Percentiles rank a stretch among this genome's conserved stretches.
Evolutionary conservation across 2,329 filamentous ascomycete genomes (phyloP).

Genomic region (Microdochium paspali): DNA sequence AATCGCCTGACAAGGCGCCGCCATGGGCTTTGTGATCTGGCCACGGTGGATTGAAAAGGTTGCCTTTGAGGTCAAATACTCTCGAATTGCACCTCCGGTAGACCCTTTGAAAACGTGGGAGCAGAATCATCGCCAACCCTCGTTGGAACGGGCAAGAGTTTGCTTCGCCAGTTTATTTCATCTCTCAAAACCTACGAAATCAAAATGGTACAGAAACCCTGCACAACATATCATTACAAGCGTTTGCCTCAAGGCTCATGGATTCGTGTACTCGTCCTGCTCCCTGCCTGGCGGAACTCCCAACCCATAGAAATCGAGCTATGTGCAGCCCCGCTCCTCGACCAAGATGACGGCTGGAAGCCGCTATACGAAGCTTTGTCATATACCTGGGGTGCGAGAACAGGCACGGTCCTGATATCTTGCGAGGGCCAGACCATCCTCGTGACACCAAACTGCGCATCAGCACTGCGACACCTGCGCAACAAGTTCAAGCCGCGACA

Average conservation of each 20-base stretch:
- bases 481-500: neutral
- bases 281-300: neutral
- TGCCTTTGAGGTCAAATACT: no score
- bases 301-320: neutral
- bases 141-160: no score
- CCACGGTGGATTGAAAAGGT: no score
- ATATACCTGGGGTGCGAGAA: slow-evolving; percentile 5
- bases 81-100: no score
- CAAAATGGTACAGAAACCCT: no score
- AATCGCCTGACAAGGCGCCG: no score
- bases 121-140: no score
- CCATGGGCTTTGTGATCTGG: no score
- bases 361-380: slow-evolving; percentile 7
- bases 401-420: slow-evolving; percentile 1
- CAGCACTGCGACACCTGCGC: slow-evolving; percentile 3
- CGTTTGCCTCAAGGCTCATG: neutral
- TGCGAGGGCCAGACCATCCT: slow-evolving; percentile 3
- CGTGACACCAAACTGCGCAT: slow-evolving; percentile 4
- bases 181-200: no score
- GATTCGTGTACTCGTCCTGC: neutral
- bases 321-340: neutral
- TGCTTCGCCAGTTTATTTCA: no score
- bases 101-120: no score
- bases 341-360: no score
- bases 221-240: neutral